Percentiles rank a stretch among this genome's conserved stretches.
Conservation (phyloP, 2,329 filamentous ascomycete genomes). For the Colletotrichum acutatum region DNA sequence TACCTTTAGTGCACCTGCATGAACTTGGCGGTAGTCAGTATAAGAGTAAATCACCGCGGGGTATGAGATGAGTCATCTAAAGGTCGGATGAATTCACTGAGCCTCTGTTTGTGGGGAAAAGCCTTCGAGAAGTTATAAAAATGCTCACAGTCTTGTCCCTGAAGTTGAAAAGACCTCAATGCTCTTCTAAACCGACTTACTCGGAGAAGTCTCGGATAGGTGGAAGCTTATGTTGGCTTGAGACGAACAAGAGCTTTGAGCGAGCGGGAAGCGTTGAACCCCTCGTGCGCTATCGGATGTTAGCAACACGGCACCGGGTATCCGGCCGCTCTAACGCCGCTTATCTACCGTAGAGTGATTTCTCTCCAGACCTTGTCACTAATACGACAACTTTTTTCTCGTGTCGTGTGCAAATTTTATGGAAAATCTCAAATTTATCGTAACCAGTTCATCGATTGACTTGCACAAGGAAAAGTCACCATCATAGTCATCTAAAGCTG, state of each 20-base stretch:
- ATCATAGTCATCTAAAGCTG: background rate
- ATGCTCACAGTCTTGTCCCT: background rate
- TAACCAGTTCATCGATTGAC: background rate
- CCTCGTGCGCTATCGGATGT: slow-evolving; percentile 17
- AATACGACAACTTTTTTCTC: too few relatives aligned
- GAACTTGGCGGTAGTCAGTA: background rate
- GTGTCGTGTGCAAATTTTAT: too few relatives aligned
- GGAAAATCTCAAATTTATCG: background rate
- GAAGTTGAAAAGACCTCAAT: background rate
- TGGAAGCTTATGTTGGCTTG: slow-evolving; percentile 10
- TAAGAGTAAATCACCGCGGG: slow-evolving; percentile 16
- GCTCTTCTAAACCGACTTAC: background rate
- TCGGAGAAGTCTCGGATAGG: slow-evolving; percentile 9
- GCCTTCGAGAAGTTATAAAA: background rate
- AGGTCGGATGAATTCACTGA: background rate
- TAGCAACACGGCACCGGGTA: background rate
- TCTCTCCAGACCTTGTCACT: background rate
- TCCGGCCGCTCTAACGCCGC: slow-evolving; percentile 1
- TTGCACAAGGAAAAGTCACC: background rate
- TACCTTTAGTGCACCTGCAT: background rate
- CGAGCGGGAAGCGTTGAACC: background rate
- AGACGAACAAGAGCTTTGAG: slow-evolving; percentile 6
- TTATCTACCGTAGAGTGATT: background rate
- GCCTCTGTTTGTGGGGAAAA: background rate
- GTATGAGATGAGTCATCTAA: slow-evolving; percentile 25